Evolutionary conservation across 441 rosid genomes (phyloP), one percentile per base, ranked within the genome.

Genomic region (Melastoma candidum): DNA sequence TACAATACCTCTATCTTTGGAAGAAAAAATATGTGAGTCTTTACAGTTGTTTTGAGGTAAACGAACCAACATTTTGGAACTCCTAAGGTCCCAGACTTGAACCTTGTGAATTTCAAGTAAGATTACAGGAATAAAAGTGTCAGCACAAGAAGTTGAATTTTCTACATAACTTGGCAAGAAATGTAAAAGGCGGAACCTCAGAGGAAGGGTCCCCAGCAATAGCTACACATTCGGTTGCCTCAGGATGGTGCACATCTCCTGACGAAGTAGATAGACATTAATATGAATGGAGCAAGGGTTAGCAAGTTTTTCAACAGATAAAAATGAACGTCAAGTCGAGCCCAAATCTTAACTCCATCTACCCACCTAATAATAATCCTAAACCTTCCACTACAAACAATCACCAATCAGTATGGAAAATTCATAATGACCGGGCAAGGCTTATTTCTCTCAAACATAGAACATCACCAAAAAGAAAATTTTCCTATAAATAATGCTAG

Each of bases 41-140:
- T 46, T 72, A 61, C 56, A 56, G 56, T 63, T 56, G 36, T 56
- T 57, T 66, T 74, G 76, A 65, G 90, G 75, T 57, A 85, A 77
- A 39, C 57, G 69, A 43, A 52, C 71, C 63, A 72, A 58, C 66
- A 64, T 83, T 56, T 69, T 71, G 66, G 83, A 70, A 46, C 59
- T 76, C 61, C 76, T 71, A 29, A 90, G 79, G 70, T 90, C 96
- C 95, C 96, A 83, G 58, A 90, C 63, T 71, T 90, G 96, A 52
- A 90, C 80, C 97, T 89, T 63, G 55, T 22, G 22, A 29, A 53
- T 67, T 59, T 41, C 44, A 49, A 60, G 11, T 44, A 58, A 51
- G 66, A 58, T 17, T 53, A 60, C 29, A 47, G 26, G 39, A 60
- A 44, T 41, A 45, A 52, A 25, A 60, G 32, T 48, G 11, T 55